Evolutionary conservation across 129 eudicot species (phyloP), one percentile per base, ranked within the genome.

Genomic region (Lactuca saligna): DNA sequence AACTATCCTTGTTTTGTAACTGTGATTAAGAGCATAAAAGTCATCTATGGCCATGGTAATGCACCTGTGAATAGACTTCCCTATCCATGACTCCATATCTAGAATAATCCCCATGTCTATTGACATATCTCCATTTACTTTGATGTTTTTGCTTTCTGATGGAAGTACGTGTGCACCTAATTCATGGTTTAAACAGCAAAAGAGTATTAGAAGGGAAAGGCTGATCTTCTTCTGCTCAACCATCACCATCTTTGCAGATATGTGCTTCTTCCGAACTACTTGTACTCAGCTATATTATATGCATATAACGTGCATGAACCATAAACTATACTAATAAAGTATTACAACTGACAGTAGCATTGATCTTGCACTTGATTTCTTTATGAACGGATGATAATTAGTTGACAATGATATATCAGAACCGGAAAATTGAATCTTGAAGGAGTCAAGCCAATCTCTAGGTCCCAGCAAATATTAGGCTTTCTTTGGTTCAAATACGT

Each of bases 41-140:
- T 44, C 51, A 41, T 65, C 57, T 31, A 69, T 41, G 7, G 65
- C 74, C 44, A 14, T 57, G 31, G 32, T 69, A 44, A 69, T 57
- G 65, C 64, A 41, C 55, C 29, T 57, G 74, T 69, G 17, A 41
- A 69, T 57, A 55, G 74, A 57, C 56, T 29, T 69, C 32, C 74
- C 65, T 7, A 29, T 14, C 65, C 55, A 56, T 42, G 57, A 41
- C 42, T 70, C 56, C 66, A 57, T 70, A 33, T 70, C 74, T 13
- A 70, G 57, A 32, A 70, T n/a, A 8, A 57, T n/a, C n/a, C 70
- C 69, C 7, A 73, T 35, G 17, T 1, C 14, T 37, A 51, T 4
- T 46, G 10, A 15, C 1, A 39, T 16, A 42, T 13, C 13, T 8
- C 8, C 9, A 42, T 8, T 42, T 42, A 3, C 0, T 1, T 42